These are phyloP conservation scores for Monosporascus sp. DNA, from an alignment of 2,329 filamentous ascomycete species.

Conservation along the genomic window DNA sequence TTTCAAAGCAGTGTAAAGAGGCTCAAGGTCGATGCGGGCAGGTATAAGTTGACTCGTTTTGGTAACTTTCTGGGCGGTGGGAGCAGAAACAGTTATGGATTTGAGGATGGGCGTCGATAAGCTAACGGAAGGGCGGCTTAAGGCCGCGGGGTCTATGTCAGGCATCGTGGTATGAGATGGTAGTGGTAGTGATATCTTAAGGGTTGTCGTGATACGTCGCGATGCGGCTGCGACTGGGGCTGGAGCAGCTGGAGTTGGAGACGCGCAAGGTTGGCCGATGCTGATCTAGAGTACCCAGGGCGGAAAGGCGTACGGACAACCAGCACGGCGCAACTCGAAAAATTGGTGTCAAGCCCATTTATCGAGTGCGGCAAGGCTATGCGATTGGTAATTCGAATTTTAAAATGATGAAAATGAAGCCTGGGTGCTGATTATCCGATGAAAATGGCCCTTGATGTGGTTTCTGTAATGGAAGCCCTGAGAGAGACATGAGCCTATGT, in stretches of 20 bases:
- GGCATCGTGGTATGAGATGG: slow-evolving; percentile 44
- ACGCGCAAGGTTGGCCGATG: slow-evolving; percentile 13
- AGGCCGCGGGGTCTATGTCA: slow-evolving; percentile 65
- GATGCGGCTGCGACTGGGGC: slow-evolving; percentile 4
- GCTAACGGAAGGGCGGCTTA: slow-evolving; percentile 56
- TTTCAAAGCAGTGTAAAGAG: slow-evolving; percentile 59
- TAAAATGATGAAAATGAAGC: slow-evolving; percentile 14
- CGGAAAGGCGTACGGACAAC: slow-evolving; percentile 19
- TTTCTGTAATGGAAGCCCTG: background rate
- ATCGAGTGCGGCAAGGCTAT: slow-evolving; percentile 15
- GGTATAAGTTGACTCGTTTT: slow-evolving; percentile 61
- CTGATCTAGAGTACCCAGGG: slow-evolving; percentile 5
- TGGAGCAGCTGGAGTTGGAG: background rate
- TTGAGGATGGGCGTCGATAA: slow-evolving; percentile 59
- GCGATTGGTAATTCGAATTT: slow-evolving; percentile 17
- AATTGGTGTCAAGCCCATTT: slow-evolving; percentile 21
- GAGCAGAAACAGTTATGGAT: slow-evolving; percentile 49
- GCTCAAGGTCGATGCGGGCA: slow-evolving; percentile 62
- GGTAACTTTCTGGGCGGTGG: slow-evolving; percentile 44
- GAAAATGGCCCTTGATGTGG: slow-evolving; percentile 13
- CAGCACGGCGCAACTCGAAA: slow-evolving; percentile 22
- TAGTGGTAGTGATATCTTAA: slow-evolving; percentile 10
- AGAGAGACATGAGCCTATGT: background rate
- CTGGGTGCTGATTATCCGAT: slow-evolving; percentile 16
- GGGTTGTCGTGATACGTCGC: slow-evolving; percentile 18